These are phyloP conservation scores for Schoenoplectus tabernaemontani DNA, from an alignment of 202 grass and related monocot species.

Conservation along the genomic window DNA sequence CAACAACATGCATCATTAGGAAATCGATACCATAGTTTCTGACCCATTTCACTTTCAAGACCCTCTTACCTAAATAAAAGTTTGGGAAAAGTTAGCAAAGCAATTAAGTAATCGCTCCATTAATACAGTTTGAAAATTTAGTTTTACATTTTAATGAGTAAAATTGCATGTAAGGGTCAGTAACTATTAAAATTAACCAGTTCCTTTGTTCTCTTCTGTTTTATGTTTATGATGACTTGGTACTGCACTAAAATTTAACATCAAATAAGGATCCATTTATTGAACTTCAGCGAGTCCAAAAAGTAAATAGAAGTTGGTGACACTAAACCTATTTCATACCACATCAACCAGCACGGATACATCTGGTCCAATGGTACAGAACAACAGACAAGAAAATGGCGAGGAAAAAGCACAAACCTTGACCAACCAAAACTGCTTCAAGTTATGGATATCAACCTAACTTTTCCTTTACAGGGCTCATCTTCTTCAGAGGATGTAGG, in stretches of 20 bases:
- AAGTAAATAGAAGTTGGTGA: not conserved
- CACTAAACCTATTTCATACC: not conserved
- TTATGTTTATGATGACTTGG: not conserved
- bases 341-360: not conserved
- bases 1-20: not conserved
- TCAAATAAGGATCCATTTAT: not conserved
- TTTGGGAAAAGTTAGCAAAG: not conserved
- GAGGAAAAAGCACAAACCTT: not conserved
- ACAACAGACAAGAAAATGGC: not conserved
- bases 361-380: not conserved
- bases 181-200: not conserved
- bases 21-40: not conserved
- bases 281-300: not conserved
- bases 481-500: slow-evolving; percentile 22
- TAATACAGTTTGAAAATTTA: not conserved
- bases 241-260: not conserved
- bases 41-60: not conserved
- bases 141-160: not conserved
- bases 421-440: not conserved
- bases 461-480: not conserved
- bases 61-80: not conserved
- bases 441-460: not conserved
- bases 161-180: not conserved
- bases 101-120: not conserved
- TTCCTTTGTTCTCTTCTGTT: not conserved